Evolutionary conservation across 1,139 yeast species (phyloP), one percentile per base, ranked within the genome.

Genomic region (Geotrichum candidum): DNA sequence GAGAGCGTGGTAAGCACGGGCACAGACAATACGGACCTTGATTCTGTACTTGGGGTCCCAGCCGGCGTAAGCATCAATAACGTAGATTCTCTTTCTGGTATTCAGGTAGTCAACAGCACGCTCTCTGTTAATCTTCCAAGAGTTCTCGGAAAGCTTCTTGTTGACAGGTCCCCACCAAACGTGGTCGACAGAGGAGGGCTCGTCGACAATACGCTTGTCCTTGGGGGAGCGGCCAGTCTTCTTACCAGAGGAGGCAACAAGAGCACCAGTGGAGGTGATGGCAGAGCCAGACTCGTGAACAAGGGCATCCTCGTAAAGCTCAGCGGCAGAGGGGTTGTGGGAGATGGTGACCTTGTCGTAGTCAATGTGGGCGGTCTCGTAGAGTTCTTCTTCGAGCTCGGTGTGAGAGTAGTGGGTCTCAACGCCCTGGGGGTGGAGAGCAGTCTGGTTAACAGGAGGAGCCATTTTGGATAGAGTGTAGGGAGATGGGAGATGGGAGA

Each of bases 81-180:
- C 95, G 77, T 89, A 94, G 73, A 94, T 86, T 77, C 91, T 89
- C 74, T 89, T 94, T 79, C 97, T 88, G 65, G 98, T 94, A 83
- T 96, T 89, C 76, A 94, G 84, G 81, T 91, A 94, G 78, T 94
- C 99, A 71, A 92, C 84, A 63, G 99, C 98, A 80, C 99, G 89
- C 70, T 95, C 95, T 77, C 96, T 88, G 76, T 95, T 90, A 72
- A 94, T 92, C 73, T 86, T 85, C 98, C 98, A 94, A 54, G 97
- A 91, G 75, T 87, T 86, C 78, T 90, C 97, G 67, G 90, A 88
- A 72, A 94, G 94, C 79, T 92, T 90, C 79, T 89, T 90, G 82
- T 94, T 94, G 71, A 94, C 99, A 10, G 98, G 98, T 38, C 99
- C 99, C 99, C 99, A 94, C 98, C 99, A 94, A 70, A 94, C 85